These are phyloP conservation scores for Talaromyces amestolkiae DNA, from an alignment of 2,329 filamentous ascomycete genomes.

Conservation along the genomic window DNA sequence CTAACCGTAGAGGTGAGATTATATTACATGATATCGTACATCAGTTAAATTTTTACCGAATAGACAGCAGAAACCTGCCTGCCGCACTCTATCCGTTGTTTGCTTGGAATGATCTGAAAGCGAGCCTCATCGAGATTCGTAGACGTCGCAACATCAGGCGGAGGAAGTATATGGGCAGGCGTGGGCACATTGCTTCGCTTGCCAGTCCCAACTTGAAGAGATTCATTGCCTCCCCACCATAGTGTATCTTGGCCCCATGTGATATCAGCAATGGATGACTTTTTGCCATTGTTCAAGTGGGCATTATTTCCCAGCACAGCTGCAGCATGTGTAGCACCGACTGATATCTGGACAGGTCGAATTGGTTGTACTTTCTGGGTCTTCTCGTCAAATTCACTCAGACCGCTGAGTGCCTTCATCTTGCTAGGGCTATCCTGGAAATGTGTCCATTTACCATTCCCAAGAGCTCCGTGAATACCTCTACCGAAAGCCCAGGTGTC, in stretches of 20 bases:
- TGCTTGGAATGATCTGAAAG: constrained; percentile 77
- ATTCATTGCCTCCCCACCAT: constrained; percentile 94
- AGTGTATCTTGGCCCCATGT: constrained; percentile 84
- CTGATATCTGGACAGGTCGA: constrained; percentile 67
- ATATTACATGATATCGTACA: constrained; percentile 3
- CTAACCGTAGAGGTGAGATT: neutral
- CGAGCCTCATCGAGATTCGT: constrained; percentile 65
- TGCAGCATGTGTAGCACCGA: constrained; percentile 76
- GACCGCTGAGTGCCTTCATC: constrained; percentile 75
- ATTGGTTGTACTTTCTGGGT: constrained; percentile 70
- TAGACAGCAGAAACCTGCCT: constrained; percentile 79
- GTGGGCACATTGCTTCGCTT: constrained; percentile 75
- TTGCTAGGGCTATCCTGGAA: constrained; percentile 74
- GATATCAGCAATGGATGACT: constrained; percentile 63
- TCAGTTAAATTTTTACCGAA: constrained; percentile 47
- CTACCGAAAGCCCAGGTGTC: constrained; percentile 87
- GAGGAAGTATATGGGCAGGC: constrained; percentile 77
- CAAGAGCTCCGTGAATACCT: constrained; percentile 78
- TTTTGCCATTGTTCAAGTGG: constrained; percentile 55
- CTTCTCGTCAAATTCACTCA: constrained; percentile 83
- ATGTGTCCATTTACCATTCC: constrained; percentile 87
- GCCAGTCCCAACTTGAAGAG: constrained; percentile 88
- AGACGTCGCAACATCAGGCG: constrained; percentile 61
- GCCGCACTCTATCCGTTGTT: constrained; percentile 85
- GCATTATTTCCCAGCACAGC: constrained; percentile 82